Base-by-base conservation (phyloP, 2,329 filamentous ascomycete genomes). In the Nemania sp. region DNA sequence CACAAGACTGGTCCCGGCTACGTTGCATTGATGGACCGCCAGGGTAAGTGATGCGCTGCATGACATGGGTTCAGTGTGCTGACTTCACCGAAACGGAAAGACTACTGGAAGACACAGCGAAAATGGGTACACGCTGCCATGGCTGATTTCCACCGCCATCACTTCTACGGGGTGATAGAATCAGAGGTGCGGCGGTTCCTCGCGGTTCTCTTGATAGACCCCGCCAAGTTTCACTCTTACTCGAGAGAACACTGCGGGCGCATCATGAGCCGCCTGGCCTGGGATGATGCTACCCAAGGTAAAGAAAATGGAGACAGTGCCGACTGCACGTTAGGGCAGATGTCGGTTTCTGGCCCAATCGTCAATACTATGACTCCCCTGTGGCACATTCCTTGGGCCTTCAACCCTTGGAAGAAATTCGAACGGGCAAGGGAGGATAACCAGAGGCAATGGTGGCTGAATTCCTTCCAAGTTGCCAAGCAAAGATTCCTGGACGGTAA, bases 91-190 rank as follows among this genome's bases (percentile, higher is more conserved):
- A 41, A 45, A 29, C 29, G 35, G 22, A 1, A 62, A 85, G 84
- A 85, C 27, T 81, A 75, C 49, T 86, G 84, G 84, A 82, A 80
- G 41, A 77, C 76, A 5, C 84, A 86, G 70, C 80, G 84, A 24
- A 86, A 85, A 76, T 86, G 84, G 84, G 80, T 84, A 13, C 84
- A 86, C 68, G 82, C 84, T 8, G 84, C 84, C 71, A 82, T 83
- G 81, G 77, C 77, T n/a, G 77, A 79, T 13, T 79, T 79, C 32
- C 77, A 81, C 54, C 77, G 79, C 52, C 66, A 77, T 6, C 79
- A 80, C 68, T 86, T 85, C 72, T 84, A 83, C 70, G 84, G 84
- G 3, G 82, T 85, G 70, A 80, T 85, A 57, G 84, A 85, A 70
- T 73, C 73, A 15, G 84, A 86, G 73, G 80, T 82, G 65, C 80